phyloP scores from a whole-genome alignment of 345 rosid species.

The Excoecaria agallocha region DNA sequence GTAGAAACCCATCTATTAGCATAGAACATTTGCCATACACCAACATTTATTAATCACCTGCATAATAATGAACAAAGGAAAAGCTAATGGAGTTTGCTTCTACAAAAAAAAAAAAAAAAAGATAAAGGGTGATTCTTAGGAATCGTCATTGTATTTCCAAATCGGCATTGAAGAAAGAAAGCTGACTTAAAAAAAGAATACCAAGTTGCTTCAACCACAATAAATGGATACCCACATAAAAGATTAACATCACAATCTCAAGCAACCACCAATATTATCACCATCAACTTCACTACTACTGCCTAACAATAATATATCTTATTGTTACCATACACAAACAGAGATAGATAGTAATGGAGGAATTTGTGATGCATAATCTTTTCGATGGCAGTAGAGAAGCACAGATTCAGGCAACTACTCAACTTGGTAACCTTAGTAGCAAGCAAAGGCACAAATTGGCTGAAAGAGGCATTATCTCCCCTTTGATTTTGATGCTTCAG shows the following conservation, averaged over 20 bases:
- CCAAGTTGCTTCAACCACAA: constrained; percentile 72
- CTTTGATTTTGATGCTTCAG: constrained; percentile 66
- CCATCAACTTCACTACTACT: constrained; percentile 22
- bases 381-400: constrained; percentile 49
- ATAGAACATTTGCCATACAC: too few relatives aligned
- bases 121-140: constrained; percentile 46
- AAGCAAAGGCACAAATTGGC: constrained; percentile 59
- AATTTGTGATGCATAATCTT: constrained; percentile 47
- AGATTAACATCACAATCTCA: constrained; percentile 47
- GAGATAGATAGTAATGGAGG: constrained; percentile 48
- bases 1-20: too few relatives aligned
- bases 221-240: constrained; percentile 72
- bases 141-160: constrained; percentile 41
- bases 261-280: constrained; percentile 44
- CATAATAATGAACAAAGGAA: neutral
- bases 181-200: constrained; percentile 30
- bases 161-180: constrained; percentile 30
- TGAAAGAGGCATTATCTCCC: constrained; percentile 60
- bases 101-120: constrained; percentile 54
- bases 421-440: constrained; percentile 44
- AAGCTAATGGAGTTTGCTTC: constrained; percentile 36
- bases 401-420: constrained; percentile 59
- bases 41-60: neutral
- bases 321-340: neutral
- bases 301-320: constrained; percentile 8